These are phyloP conservation scores for Zalaria obscura DNA, from an alignment of 2,329 filamentous ascomycete species.

Conservation along the genomic window DNA sequence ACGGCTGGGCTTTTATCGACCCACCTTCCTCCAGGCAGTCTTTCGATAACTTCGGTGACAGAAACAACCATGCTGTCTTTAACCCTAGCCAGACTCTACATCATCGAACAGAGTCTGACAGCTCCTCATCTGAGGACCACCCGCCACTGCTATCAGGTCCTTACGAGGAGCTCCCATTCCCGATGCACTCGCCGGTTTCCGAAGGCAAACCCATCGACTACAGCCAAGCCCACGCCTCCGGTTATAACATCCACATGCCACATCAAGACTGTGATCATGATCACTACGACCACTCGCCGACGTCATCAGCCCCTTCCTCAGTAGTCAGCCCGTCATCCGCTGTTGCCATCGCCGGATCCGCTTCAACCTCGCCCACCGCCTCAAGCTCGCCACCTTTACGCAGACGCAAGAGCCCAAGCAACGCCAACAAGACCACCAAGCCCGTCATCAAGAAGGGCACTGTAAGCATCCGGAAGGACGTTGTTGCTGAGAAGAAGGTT, in stretches of 20 bases:
- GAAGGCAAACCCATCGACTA: conserved; percentile 50
- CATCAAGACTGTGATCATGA: conserved; percentile 18
- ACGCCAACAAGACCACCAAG: conserved; percentile 57
- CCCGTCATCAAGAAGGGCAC: conserved; percentile 64
- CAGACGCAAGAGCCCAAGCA: conserved; percentile 45
- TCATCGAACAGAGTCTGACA: conserved; percentile 74
- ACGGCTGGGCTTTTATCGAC: conserved; percentile 76
- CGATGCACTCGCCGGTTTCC: conserved; percentile 70
- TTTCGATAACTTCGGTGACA: conserved; percentile 50
- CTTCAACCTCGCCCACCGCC: conserved; percentile 45
- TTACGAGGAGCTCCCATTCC: conserved; percentile 66
- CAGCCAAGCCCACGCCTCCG: conserved; percentile 21
- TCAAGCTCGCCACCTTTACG: conserved; percentile 45
- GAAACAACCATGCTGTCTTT: conserved; percentile 53
- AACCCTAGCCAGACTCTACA: conserved; percentile 87
- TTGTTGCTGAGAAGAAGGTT: conserved; percentile 71
- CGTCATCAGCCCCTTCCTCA: conserved; percentile 8
- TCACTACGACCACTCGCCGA: conserved; percentile 12
- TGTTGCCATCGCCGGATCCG: conserved; percentile 26
- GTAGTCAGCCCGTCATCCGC: conserved; percentile 12
- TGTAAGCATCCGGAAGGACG: conserved; percentile 63
- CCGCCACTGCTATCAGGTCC: conserved; percentile 54
- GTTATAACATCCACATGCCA: conserved; percentile 8
- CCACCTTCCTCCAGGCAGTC: conserved; percentile 44
- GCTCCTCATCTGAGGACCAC: conserved; percentile 53